Percentiles rank a stretch among this genome's conserved stretches.
Conservation (phyloP, 208 protist genomes). For the Zelonia costaricensis region DNA sequence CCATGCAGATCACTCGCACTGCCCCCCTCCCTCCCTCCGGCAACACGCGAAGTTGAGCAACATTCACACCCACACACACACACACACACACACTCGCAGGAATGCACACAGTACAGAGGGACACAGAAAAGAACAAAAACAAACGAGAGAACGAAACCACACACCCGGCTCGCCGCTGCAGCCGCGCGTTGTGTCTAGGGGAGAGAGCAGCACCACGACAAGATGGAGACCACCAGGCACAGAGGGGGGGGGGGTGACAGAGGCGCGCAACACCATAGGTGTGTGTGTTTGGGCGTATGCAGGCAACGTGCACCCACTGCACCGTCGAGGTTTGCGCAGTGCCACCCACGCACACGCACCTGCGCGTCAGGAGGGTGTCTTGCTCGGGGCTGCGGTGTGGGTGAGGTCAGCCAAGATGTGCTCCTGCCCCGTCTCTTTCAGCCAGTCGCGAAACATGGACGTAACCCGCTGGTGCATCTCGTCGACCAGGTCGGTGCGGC, state of each 20-base stretch:
- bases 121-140: slow-evolving; percentile 11
- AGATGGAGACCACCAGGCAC: background rate
- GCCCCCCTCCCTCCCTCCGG: background rate
- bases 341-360: background rate
- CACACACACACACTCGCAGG: background rate
- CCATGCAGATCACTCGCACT: too few species aligned
- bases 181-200: too few species aligned
- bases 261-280: too few species aligned
- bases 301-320: too few species aligned
- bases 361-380: background rate
- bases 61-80: background rate
- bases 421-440: slow-evolving; percentile 79
- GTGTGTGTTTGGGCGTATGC: too few species aligned
- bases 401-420: slow-evolving; percentile 69
- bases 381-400: slow-evolving; percentile 25
- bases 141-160: too few species aligned
- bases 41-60: background rate
- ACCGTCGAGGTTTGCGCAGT: too few species aligned
- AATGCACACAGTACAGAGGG: background rate
- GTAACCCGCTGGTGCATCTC: slow-evolving; percentile 71
- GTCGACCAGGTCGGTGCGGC: slow-evolving; percentile 73
- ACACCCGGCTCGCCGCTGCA: too few species aligned
- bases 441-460: slow-evolving; percentile 83
- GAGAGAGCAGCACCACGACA: background rate
- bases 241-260: background rate